These are phyloP conservation scores for Kurtzmaniella quercitrusa DNA, from an alignment of 1,139 yeast genomes.

Conservation along the genomic window DNA sequence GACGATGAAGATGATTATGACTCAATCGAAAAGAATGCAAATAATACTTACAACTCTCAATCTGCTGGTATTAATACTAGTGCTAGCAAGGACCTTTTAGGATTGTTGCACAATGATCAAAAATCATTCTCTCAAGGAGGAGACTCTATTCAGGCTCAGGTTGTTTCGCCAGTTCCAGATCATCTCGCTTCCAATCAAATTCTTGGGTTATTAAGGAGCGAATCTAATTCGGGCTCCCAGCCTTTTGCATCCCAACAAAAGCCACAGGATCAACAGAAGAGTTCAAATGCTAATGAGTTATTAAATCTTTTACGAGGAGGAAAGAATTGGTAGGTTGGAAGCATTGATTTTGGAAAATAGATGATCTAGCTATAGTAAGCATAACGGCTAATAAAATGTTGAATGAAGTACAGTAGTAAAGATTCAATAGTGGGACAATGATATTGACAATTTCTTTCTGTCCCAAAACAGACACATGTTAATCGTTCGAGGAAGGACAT, in stretches of 20 bases:
- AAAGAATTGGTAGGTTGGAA: background rate
- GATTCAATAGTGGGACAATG: no score
- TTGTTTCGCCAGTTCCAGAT: background rate
- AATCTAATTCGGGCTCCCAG: background rate
- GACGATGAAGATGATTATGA: background rate
- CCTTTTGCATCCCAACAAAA: background rate
- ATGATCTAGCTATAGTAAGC: no score
- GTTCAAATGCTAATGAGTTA: slow-evolving; percentile 11
- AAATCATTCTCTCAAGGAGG: background rate
- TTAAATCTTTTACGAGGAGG: slow-evolving; percentile 14
- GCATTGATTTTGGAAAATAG: no score
- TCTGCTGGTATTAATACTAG: background rate
- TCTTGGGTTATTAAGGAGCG: slow-evolving; percentile 1
- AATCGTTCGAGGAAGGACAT: no score
- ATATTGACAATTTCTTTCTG: no score
- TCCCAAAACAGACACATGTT: no score
- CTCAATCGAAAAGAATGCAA: background rate
- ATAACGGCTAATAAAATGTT: no score
- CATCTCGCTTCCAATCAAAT: background rate
- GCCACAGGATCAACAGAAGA: background rate
- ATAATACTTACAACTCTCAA: background rate
- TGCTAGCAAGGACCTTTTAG: background rate
- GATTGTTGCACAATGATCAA: background rate
- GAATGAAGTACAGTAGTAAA: no score
- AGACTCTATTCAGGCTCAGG: background rate